A percentile compares a stretch with the other conserved stretches of the same genome.
phyloP scores from a whole-genome alignment of 495 filamentous ascomycete species.

The Neurospora pannonica region DNA sequence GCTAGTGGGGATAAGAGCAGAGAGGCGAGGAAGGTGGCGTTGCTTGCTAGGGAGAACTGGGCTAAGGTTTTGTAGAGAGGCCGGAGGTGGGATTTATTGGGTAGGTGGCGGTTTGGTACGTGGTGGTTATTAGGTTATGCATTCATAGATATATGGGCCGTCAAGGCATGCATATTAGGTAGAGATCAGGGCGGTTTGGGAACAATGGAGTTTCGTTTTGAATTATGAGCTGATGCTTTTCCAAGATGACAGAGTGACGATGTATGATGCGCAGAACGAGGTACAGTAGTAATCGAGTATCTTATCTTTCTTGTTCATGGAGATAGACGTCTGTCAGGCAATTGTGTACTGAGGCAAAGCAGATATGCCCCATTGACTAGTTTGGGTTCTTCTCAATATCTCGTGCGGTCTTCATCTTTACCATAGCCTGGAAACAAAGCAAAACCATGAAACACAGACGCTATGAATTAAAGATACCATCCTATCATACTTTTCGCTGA shows the following conservation, averaged over 20 bases:
- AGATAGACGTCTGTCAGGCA: not conserved
- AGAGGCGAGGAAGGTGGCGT: conserved; percentile 31
- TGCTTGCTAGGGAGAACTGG: conserved; percentile 34
- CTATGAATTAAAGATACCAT: not conserved
- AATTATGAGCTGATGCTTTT: not conserved
- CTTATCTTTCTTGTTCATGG: not conserved
- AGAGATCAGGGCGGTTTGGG: not conserved
- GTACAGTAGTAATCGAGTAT: not conserved
- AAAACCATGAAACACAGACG: not conserved
- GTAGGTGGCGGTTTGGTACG: not conserved
- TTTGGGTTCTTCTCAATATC: not conserved
- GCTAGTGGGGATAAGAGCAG: conserved; percentile 37
- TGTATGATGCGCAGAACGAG: not conserved
- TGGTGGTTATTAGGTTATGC: not conserved
- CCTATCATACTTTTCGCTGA: not conserved
- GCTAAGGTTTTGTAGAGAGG: conserved; percentile 12
- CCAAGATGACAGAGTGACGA: not conserved
- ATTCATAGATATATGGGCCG: not conserved
- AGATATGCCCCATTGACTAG: not conserved
- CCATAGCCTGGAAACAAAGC: not conserved
- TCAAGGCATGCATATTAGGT: not conserved
- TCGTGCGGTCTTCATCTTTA: not conserved
- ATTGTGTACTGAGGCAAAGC: not conserved
- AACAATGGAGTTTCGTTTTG: not conserved
- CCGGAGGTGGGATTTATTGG: not conserved